A percentile compares a stretch with the other conserved stretches of the same genome.
Evolutionary conservation across 2,329 filamentous ascomycete species (phyloP).

Genomic region (Aspergillus versicolor): DNA sequence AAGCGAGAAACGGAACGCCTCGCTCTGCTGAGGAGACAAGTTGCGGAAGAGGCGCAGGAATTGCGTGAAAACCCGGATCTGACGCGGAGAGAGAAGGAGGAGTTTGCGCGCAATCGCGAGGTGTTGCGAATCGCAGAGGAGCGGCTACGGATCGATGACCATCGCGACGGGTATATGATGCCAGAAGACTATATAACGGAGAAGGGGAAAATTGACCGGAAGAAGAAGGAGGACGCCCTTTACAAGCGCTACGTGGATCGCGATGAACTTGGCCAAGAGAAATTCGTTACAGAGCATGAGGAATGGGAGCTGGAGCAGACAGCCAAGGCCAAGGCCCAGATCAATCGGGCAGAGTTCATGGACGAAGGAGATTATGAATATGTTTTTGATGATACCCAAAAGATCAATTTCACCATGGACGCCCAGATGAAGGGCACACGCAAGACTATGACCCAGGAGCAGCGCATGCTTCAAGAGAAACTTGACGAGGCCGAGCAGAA

Average conservation of each 20-base stretch:
- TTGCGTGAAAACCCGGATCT: slow-evolving; percentile 72
- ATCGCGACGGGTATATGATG: slow-evolving; percentile 87
- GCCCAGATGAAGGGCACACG: slow-evolving; percentile 70
- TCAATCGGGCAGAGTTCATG: slow-evolving; percentile 69
- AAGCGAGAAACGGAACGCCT: slow-evolving; percentile 87
- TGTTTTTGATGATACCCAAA: slow-evolving; percentile 85
- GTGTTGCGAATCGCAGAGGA: slow-evolving; percentile 79
- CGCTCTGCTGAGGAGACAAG: slow-evolving; percentile 83
- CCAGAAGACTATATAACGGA: slow-evolving; percentile 95
- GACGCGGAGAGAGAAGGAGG: slow-evolving; percentile 75
- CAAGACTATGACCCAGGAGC: slow-evolving; percentile 72
- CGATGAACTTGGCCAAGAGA: slow-evolving; percentile 83
- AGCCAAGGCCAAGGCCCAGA: slow-evolving; percentile 82
- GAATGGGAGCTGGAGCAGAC: slow-evolving; percentile 94
- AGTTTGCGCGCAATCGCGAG: slow-evolving; percentile 87
- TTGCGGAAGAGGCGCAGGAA: slow-evolving; percentile 83
- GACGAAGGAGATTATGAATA: slow-evolving; percentile 87
- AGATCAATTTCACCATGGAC: slow-evolving; percentile 80
- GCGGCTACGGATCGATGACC: slow-evolving; percentile 81
- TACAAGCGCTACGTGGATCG: slow-evolving; percentile 88
- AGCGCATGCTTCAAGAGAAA: slow-evolving; percentile 74
- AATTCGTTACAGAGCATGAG: slow-evolving; percentile 88
- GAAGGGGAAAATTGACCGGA: slow-evolving; percentile 82
- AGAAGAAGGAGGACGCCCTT: slow-evolving; percentile 83
- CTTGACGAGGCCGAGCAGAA: slow-evolving; percentile 87